A percentile compares a stretch with the other conserved stretches of the same genome.
Conservation (phyloP, 2,329 filamentous ascomycete genomes). For the Colletotrichum simmondsii region DNA sequence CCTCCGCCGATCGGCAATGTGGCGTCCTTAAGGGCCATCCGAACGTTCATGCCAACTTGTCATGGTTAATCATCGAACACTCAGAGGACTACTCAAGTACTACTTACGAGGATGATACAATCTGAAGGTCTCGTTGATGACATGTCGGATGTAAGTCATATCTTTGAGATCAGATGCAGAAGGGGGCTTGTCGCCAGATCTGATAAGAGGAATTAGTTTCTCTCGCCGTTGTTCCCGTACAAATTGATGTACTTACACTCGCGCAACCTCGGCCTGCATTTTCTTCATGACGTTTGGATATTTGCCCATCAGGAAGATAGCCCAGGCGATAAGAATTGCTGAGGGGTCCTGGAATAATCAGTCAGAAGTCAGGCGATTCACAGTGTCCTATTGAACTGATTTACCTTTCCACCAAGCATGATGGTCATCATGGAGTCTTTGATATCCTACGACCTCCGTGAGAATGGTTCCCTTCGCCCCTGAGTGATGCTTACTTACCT, state of each 20-base stretch:
- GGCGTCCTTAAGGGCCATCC: background rate
- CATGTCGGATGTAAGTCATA: background rate
- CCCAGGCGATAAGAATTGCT: background rate
- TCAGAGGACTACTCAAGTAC: background rate
- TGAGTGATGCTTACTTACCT: background rate
- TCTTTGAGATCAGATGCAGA: background rate
- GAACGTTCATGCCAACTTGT: background rate
- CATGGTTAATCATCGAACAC: background rate
- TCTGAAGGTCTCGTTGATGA: background rate
- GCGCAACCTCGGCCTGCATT: background rate
- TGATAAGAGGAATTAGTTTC: background rate
- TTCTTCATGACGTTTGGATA: background rate
- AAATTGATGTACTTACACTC: background rate
- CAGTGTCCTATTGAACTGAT: background rate
- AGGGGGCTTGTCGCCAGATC: background rate
- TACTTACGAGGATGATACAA: background rate
- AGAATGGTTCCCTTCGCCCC: background rate
- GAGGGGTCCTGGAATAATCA: background rate
- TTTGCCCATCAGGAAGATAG: background rate
- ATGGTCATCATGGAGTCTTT: slow-evolving; percentile 1
- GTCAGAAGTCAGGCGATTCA: background rate
- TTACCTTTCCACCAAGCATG: background rate
- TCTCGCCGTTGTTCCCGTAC: background rate
- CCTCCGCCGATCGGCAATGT: background rate
- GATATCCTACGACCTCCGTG: background rate